Evolutionary conservation across 2,329 filamentous ascomycete genomes (phyloP).

Genomic region (Fusarium secorum): DNA sequence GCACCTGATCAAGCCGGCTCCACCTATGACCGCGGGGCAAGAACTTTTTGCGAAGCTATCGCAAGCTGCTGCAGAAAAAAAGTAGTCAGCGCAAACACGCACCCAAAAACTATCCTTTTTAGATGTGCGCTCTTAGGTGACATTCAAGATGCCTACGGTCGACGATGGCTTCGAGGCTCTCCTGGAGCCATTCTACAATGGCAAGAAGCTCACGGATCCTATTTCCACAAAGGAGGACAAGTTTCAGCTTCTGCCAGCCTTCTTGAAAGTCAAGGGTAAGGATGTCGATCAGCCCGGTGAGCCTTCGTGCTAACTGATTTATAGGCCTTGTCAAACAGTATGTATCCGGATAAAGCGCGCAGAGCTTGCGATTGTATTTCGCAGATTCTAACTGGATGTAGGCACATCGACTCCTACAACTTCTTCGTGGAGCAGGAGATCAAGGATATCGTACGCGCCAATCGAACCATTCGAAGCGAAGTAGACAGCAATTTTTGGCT

Average conservation of each 20-base stretch:
- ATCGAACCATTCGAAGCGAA: constrained; percentile 87
- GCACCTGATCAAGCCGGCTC: constrained; percentile 35
- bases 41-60: constrained; percentile 47
- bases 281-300: constrained; percentile 5
- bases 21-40: constrained; percentile 43
- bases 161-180: constrained; percentile 73
- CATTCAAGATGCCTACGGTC: constrained; percentile 58
- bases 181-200: constrained; percentile 72
- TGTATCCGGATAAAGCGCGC: constrained; percentile 35
- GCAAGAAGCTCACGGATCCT: constrained; percentile 71
- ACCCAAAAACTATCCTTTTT: constrained; percentile 24
- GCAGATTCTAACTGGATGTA: constrained; percentile 37
- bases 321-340: constrained; percentile 84
- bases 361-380: neutral
- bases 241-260: constrained; percentile 96
- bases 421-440: constrained; percentile 97
- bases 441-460: constrained; percentile 94
- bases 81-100: constrained; percentile 25
- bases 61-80: constrained; percentile 36
- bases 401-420: constrained; percentile 97
- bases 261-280: constrained; percentile 90
- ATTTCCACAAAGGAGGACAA: constrained; percentile 80
- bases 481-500: constrained; percentile 93
- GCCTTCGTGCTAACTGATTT: constrained; percentile 35
- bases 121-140: constrained; percentile 47